Evolutionary conservation across 805 yeast genomes (phyloP).

Genomic region (Suhomyces xylopsoci): DNA sequence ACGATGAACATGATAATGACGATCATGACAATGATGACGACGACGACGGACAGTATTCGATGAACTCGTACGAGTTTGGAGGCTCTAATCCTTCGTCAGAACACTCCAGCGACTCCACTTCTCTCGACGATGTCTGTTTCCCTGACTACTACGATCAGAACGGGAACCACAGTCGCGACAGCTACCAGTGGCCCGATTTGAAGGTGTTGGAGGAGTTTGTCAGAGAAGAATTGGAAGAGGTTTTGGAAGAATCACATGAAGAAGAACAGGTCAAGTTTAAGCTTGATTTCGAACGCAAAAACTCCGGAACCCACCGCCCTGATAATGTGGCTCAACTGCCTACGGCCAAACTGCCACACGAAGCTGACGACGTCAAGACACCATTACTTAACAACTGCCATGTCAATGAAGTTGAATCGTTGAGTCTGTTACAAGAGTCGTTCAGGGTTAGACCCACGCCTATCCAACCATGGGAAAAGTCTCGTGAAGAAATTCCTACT

Average conservation of each 20-base stretch:
- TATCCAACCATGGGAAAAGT: slow-evolving; percentile 68
- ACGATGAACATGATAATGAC: slow-evolving; percentile 4
- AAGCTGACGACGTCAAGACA: slow-evolving; percentile 16
- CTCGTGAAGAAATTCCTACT: slow-evolving; percentile 26
- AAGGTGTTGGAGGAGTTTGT: slow-evolving; percentile 73
- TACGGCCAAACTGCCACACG: neutral
- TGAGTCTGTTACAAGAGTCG: slow-evolving; percentile 39
- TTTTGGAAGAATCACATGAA: slow-evolving; percentile 17
- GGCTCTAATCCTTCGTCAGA: slow-evolving; percentile 65
- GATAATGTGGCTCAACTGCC: neutral
- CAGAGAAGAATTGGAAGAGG: slow-evolving; percentile 54
- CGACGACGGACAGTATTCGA: slow-evolving; percentile 9
- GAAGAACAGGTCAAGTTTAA: slow-evolving; percentile 20
- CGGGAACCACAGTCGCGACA: slow-evolving; percentile 19
- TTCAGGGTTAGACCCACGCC: slow-evolving; percentile 69
- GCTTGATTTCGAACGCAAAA: slow-evolving; percentile 33
- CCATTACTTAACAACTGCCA: slow-evolving; percentile 30
- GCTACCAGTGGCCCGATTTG: slow-evolving; percentile 79
- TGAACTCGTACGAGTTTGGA: slow-evolving; percentile 40
- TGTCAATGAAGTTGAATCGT: slow-evolving; percentile 31
- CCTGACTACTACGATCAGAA: slow-evolving; percentile 59
- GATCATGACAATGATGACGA: slow-evolving; percentile 16
- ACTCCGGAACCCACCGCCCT: slow-evolving; percentile 9
- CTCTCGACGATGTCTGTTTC: slow-evolving; percentile 89
- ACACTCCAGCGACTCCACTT: slow-evolving; percentile 61